Evolutionary conservation across 495 filamentous ascomycete genomes (phyloP).

Genomic region (Penicillium diatomitis): DNA sequence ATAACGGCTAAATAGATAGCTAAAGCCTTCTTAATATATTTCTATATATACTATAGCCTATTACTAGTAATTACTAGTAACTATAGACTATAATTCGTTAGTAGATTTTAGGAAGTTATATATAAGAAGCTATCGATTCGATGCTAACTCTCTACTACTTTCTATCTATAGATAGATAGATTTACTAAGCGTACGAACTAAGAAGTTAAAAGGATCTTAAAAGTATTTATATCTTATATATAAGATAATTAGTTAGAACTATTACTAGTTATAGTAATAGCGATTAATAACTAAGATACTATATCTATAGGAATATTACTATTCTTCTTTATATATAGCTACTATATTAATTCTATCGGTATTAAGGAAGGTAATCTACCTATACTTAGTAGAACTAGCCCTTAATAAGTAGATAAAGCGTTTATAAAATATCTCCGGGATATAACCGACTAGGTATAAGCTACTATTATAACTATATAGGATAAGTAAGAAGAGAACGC

Average conservation of each 20-base stretch:
- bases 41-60: background rate
- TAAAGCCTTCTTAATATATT: background rate
- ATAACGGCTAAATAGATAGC: too few species aligned
- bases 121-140: background rate
- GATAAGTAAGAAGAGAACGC: background rate
- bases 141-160: background rate
- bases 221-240: background rate
- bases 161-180: background rate
- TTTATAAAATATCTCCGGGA: background rate
- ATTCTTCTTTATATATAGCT: too few species aligned
- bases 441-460: background rate
- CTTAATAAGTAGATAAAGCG: background rate
- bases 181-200: background rate
- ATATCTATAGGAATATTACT: too few species aligned
- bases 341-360: background rate
- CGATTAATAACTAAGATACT: too few species aligned
- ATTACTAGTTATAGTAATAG: too few species aligned
- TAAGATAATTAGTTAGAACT: too few species aligned
- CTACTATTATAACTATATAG: background rate
- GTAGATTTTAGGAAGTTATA: background rate
- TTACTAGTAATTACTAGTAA: too few species aligned
- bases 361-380: background rate
- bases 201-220: background rate
- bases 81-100: background rate
- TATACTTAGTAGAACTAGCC: too few species aligned